Percentiles rank a stretch among this genome's conserved stretches.
Evolutionary conservation across 306 rosid genomes (phyloP).

Genomic region (Glycine soja): DNA sequence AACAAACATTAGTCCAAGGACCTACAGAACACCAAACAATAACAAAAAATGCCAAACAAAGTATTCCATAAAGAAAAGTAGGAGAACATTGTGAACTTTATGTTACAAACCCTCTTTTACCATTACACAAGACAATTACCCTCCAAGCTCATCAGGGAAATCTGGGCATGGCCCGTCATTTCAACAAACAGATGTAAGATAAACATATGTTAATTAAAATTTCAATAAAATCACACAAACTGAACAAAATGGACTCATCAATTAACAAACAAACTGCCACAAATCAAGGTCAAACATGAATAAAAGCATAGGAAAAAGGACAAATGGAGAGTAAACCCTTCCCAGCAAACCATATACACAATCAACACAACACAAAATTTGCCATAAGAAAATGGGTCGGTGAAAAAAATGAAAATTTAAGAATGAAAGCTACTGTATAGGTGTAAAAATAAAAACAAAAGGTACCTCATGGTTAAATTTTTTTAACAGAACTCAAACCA

Average conservation of each 20-base stretch:
- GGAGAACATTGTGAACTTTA: neutral
- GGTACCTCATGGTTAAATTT: neutral
- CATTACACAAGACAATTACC: neutral
- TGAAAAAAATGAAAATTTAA: neutral
- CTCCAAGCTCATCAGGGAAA: neutral
- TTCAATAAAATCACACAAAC: neutral
- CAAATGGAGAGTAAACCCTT: slow-evolving; percentile 2
- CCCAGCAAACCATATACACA: neutral
- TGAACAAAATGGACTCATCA: neutral
- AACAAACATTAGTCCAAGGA: neutral
- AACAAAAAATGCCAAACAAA: slow-evolving; percentile 11
- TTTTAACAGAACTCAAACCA: neutral
- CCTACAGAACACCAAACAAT: too few species aligned
- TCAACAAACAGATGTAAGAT: neutral
- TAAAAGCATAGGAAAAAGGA: neutral
- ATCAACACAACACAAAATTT: neutral
- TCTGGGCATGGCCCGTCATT: too few species aligned
- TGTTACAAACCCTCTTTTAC: neutral
- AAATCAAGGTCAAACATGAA: slow-evolving; percentile 3
- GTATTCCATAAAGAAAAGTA: neutral
- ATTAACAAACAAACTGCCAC: neutral
- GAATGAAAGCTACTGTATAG: neutral
- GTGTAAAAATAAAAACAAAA: neutral
- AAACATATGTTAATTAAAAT: neutral
- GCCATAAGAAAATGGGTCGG: neutral